phyloP scores from a whole-genome alignment of 176 grass and related monocot species.

The Lolium rigidum region DNA sequence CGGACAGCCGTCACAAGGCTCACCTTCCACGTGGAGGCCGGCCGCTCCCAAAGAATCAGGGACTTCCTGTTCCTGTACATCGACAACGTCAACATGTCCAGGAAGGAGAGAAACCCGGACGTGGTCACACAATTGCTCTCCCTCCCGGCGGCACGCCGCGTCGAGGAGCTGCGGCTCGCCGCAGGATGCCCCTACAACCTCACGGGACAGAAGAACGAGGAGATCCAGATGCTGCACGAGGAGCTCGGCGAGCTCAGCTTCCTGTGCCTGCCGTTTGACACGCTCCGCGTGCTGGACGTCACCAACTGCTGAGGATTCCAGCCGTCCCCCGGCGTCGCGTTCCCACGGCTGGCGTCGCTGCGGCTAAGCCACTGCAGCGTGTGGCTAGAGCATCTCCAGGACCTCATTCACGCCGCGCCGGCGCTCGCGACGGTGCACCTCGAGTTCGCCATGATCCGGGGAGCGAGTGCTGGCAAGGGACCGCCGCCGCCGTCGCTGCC shows the following conservation, averaged over 20 bases:
- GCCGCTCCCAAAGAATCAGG: fast-evolving
- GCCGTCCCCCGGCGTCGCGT: not conserved
- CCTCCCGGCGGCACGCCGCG: not conserved
- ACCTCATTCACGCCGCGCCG: not conserved
- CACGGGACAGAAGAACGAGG: too few species aligned
- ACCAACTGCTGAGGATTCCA: not conserved
- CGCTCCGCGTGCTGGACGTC: not conserved
- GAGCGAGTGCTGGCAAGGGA: not conserved
- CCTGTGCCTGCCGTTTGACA: not conserved
- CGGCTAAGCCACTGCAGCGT: not conserved
- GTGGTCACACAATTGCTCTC: not conserved
- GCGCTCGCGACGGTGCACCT: not conserved
- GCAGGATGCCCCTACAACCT: not conserved
- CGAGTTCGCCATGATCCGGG: not conserved
- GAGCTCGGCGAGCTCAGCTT: too few species aligned
- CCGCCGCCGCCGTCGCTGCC: too few species aligned
- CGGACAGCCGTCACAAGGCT: not conserved
- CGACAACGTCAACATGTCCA: not conserved
- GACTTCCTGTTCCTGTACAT: not conserved
- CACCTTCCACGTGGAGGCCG: not conserved
- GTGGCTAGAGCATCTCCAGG: fast-evolving
- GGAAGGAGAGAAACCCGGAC: not conserved
- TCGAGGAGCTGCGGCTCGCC: not conserved
- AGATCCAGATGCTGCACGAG: too few species aligned
- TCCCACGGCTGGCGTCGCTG: not conserved